A percentile compares a stretch with the other conserved stretches of the same genome.
Evolutionary conservation across 1,284 basidiomycete species (phyloP).

Genomic region (Boletellus dicymbophilus): DNA sequence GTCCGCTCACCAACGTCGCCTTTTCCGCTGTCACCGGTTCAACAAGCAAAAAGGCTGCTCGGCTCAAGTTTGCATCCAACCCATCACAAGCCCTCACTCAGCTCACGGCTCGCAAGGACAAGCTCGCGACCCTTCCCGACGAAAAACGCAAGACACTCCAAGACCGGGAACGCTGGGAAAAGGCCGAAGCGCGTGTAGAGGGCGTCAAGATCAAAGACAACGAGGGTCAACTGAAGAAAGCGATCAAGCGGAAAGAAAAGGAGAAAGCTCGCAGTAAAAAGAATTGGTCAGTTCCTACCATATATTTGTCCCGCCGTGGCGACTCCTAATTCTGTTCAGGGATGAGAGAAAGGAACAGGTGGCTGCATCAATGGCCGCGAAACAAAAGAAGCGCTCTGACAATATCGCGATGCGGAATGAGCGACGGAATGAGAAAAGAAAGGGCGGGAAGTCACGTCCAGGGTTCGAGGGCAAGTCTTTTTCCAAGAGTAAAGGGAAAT

Average conservation of each 20-base stretch:
- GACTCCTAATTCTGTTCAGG: conserved; percentile 48
- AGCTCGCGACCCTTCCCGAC: conserved; percentile 70
- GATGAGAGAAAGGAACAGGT: conserved; percentile 82
- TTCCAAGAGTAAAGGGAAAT: conserved; percentile 43
- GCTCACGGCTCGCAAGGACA: conserved; percentile 72
- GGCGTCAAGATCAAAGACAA: conserved; percentile 90
- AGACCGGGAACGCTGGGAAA: conserved; percentile 84
- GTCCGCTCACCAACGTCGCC: conserved; percentile 60
- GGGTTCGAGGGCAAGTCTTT: conserved; percentile 84
- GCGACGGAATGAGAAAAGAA: conserved; percentile 73
- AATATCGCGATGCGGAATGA: conserved; percentile 86
- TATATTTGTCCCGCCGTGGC: neutral
- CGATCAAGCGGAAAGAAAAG: conserved; percentile 88
- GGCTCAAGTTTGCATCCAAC: conserved; percentile 72
- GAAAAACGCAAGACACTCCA: conserved; percentile 78
- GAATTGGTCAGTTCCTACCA: conserved; percentile 65
- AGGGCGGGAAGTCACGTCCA: conserved; percentile 73
- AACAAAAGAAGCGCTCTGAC: conserved; percentile 86
- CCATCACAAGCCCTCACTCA: conserved; percentile 83
- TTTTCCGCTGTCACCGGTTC: conserved; percentile 67
- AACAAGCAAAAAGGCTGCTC: conserved; percentile 50
- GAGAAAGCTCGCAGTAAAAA: conserved; percentile 82
- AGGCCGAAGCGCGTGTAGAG: conserved; percentile 81
- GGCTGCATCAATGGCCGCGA: conserved; percentile 70
- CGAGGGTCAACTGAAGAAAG: conserved; percentile 82